phyloP scores from a whole-genome alignment of 495 filamentous ascomycete genomes.

The Aspergillus egyptiacus region DNA sequence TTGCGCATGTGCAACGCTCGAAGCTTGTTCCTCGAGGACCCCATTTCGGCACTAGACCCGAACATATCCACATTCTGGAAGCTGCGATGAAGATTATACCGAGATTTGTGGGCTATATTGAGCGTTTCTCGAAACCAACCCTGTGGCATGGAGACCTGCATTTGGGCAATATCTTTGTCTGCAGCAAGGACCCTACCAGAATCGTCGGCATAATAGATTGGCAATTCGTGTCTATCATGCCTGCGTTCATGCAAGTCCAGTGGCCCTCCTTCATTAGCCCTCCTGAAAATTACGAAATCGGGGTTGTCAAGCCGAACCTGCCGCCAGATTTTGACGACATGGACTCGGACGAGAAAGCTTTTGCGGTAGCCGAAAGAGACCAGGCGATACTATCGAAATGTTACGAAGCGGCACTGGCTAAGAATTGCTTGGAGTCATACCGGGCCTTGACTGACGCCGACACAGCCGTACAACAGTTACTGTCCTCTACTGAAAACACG shows the following conservation, averaged over 20 bases:
- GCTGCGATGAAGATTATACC: constrained; percentile 11
- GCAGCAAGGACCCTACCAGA: constrained; percentile 14
- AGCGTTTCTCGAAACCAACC: constrained; percentile 3
- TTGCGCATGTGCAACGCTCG: constrained; percentile 1
- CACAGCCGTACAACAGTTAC: constrained; percentile 17
- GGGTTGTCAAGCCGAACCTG: constrained; percentile 21
- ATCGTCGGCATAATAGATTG: constrained; percentile 25
- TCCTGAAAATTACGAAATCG: constrained; percentile 19
- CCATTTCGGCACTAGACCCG: constrained; percentile 7
- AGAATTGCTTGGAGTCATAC: constrained; percentile 19
- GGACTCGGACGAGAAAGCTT: too few species aligned
- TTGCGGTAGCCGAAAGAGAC: too few species aligned
- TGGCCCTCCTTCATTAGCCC: constrained; percentile 27
- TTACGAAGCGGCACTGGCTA: constrained; percentile 24
- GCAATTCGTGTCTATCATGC: constrained; percentile 22
- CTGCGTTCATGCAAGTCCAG: constrained; percentile 25
- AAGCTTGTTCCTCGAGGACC: constrained; percentile 7
- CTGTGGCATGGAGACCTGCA: constrained; percentile 31
- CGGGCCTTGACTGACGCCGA: constrained; percentile 17
- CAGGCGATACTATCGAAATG: constrained; percentile 21
- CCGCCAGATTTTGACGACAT: constrained; percentile 21
- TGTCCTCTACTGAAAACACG: constrained; percentile 16
- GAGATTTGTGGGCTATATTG: constrained; percentile 1
- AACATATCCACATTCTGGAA: constrained; percentile 13
- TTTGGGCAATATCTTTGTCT: constrained; percentile 31